Base-by-base conservation (phyloP, 164 flowering plant species). In the Umbilicus rupestris region DNA sequence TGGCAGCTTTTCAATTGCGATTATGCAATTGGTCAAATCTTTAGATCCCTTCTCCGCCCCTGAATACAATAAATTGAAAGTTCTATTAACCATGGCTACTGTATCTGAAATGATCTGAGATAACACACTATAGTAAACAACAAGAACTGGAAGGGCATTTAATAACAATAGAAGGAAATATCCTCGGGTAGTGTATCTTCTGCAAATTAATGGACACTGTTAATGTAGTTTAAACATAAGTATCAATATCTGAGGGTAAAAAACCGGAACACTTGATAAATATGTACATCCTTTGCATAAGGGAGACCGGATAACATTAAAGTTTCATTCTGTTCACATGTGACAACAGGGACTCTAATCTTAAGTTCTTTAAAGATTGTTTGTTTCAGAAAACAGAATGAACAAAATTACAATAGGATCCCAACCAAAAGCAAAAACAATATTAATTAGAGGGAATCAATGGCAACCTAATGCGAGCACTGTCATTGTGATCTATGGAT, bases 31-130 rank as follows among this genome's bases (percentile, higher is more conserved):
- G 97, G 1, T 92, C 98, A 31, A 87, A 33, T 87, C 86, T 68
- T 87, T 87, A 2, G 98, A 86, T 45, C 96, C 98, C 74, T 89
- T 92, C 76, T 89, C 98, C 66, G 78, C 94, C 39, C 98, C 98
- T 92, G 50, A 22, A 49, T 15, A 14, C 8, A 55, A 41, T 9
- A 41, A 5, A 26, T 11, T 3, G 44, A 41, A 33, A 28, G 33
- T 28, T 55, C 19, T 2, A 28, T 26, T 1, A 28, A 33, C 19
- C 17, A 28, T n/a, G n/a, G n/a, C n/a, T n/a, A n/a, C n/a, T n/a
- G 31, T 28, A 55, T 55, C 15, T 11, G 33, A 55, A 19, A 55
- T 6, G 6, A 28, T 9, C 6, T 55, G 60, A 55, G 2, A 2
- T 10, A 55, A 55, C 60, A 26, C 33, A 5, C 19, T 55, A 28